A percentile compares a stretch with the other conserved stretches of the same genome.
Conservation (phyloP, 495 filamentous ascomycete species). For the Annulohypoxylon moriforme region DNA sequence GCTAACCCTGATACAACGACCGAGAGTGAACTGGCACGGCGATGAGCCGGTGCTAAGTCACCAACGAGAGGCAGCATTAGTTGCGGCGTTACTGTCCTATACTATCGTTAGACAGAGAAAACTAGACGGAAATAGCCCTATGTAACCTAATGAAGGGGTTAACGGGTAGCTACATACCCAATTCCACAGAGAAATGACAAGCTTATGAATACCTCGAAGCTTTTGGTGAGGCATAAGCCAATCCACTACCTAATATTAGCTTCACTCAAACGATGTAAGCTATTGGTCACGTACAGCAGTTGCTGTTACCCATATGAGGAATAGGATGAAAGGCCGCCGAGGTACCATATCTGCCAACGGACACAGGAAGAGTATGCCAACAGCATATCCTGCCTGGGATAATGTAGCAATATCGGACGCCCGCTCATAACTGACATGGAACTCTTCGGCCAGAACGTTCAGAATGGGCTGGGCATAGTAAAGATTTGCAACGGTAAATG, state of each 20-base stretch:
- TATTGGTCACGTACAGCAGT: conserved; percentile 61
- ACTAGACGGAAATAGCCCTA: background rate
- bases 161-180: conserved; percentile 35
- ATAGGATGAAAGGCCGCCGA: conserved; percentile 74
- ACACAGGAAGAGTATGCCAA: conserved; percentile 77
- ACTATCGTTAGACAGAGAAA: conserved; percentile 6
- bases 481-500: conserved; percentile 74
- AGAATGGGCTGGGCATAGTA: conserved; percentile 81
- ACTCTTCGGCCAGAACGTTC: conserved; percentile 71
- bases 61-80: conserved; percentile 83
- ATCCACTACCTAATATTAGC: conserved; percentile 60
- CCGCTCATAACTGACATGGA: conserved; percentile 68
- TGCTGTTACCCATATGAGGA: conserved; percentile 73
- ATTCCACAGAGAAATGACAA: conserved; percentile 74
- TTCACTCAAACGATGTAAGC: background rate
- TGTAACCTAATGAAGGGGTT: background rate
- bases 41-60: conserved; percentile 73
- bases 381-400: conserved; percentile 83
- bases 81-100: conserved; percentile 80
- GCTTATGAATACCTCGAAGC: conserved; percentile 70
- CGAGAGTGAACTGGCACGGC: conserved; percentile 72
- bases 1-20: conserved; percentile 77
- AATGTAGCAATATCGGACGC: conserved; percentile 72
- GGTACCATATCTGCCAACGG: conserved; percentile 78
- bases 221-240: conserved; percentile 73